phyloP scores from a whole-genome alignment of 1,284 basidiomycete genomes.

The Abortiporus biennis region DNA sequence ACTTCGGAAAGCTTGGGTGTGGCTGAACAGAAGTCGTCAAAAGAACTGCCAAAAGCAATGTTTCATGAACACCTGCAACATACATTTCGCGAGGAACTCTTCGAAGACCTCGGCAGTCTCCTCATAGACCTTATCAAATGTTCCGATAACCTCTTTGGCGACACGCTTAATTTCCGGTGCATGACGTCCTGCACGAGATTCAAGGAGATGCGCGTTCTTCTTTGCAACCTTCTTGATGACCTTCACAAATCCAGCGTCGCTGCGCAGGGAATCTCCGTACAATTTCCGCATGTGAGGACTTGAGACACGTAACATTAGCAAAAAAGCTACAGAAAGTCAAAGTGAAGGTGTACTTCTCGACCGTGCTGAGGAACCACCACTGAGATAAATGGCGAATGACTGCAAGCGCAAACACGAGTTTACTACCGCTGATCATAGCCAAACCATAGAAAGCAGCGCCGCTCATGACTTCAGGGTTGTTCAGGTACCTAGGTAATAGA shows the following conservation, averaged over 20 bases:
- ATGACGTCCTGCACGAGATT: constrained; percentile 61
- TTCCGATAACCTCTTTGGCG: constrained; percentile 86
- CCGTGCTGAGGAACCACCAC: constrained; percentile 87
- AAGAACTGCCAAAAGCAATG: neutral
- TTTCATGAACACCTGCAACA: constrained; percentile 24
- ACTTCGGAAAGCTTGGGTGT: constrained; percentile 70
- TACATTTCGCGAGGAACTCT: constrained; percentile 88
- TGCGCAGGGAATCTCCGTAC: constrained; percentile 88
- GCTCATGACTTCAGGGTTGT: constrained; percentile 96
- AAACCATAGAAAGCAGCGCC: constrained; percentile 95
- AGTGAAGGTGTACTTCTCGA: constrained; percentile 70
- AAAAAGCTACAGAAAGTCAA: neutral
- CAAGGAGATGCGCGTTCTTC: constrained; percentile 70
- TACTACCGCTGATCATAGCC: constrained; percentile 85
- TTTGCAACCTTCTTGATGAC: constrained; percentile 90
- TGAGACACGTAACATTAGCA: constrained; percentile 8
- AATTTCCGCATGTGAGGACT: constrained; percentile 97
- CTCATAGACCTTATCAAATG: constrained; percentile 91
- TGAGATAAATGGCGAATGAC: constrained; percentile 80
- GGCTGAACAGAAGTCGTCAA: constrained; percentile 27
- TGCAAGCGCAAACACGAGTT: constrained; percentile 81
- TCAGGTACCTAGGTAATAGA: constrained; percentile 60
- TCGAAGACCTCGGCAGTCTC: constrained; percentile 89
- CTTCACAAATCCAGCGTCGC: constrained; percentile 95
- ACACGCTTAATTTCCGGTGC: constrained; percentile 75